These are phyloP conservation scores for Mercurialis annua DNA, from an alignment of 345 rosid species.

Conservation along the genomic window DNA sequence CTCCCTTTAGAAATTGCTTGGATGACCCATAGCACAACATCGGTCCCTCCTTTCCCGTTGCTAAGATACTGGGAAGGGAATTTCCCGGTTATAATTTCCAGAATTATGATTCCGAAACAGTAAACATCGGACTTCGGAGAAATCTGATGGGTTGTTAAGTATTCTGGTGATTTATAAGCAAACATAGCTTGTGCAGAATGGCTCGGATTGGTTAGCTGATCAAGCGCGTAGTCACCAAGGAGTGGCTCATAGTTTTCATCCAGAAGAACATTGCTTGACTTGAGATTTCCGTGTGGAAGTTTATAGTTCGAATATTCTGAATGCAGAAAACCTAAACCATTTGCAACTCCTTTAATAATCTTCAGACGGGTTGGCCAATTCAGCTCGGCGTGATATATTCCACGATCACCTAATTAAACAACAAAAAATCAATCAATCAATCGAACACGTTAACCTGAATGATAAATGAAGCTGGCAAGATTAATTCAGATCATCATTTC, in stretches of 20 bases:
- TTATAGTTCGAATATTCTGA: slow-evolving; percentile 13
- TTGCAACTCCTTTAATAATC: slow-evolving; percentile 28
- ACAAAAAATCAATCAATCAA: not conserved
- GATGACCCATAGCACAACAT: slow-evolving; percentile 22
- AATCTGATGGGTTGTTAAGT: slow-evolving; percentile 3
- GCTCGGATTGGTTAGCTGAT: slow-evolving; percentile 19
- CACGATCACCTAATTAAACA: slow-evolving; percentile 28
- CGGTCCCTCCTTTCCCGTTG: slow-evolving; percentile 32
- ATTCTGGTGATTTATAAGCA: slow-evolving; percentile 30
- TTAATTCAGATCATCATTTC: not conserved
- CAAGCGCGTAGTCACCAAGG: slow-evolving; percentile 23
- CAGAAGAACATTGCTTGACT: slow-evolving; percentile 32
- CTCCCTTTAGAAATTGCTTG: slow-evolving; percentile 18
- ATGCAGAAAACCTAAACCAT: slow-evolving; percentile 20
- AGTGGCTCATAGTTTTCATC: slow-evolving; percentile 15
- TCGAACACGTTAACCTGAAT: too few species aligned
- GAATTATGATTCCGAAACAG: slow-evolving; percentile 27
- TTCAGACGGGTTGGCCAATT: slow-evolving; percentile 24
- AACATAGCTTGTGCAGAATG: slow-evolving; percentile 24
- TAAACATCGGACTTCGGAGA: slow-evolving; percentile 26
- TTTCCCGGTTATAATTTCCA: slow-evolving; percentile 28
- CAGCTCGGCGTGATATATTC: slow-evolving; percentile 20
- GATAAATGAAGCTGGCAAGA: not conserved
- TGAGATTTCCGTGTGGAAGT: slow-evolving; percentile 33
- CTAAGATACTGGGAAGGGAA: slow-evolving; percentile 32